A percentile compares a stretch with the other conserved stretches of the same genome.
Evolutionary conservation across 441 rosid genomes (phyloP).

Genomic region (Jatropha podagrica): DNA sequence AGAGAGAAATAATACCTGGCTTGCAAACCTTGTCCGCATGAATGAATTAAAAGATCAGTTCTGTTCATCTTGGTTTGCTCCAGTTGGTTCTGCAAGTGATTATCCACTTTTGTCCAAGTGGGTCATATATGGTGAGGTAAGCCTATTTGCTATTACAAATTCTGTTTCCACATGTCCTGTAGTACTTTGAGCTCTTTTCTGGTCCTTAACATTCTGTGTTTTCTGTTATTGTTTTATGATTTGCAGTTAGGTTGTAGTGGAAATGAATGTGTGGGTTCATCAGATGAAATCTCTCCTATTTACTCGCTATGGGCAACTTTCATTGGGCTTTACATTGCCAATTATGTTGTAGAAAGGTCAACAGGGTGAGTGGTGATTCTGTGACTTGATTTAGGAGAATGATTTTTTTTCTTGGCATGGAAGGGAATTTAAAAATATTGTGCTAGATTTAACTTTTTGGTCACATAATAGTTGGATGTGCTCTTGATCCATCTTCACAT

Average conservation of each 20-base stretch:
- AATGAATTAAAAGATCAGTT: constrained; percentile 92
- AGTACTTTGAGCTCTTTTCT: constrained; percentile 11
- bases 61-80: constrained; percentile 99
- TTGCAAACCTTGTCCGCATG: constrained; percentile 70
- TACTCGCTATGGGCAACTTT: constrained; percentile 99
- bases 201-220: constrained; percentile 6
- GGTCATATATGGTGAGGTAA: constrained; percentile 98
- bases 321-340: constrained; percentile 97
- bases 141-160: constrained; percentile 17
- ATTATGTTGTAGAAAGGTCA: constrained; percentile 97
- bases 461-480: not conserved
- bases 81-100: constrained; percentile 98
- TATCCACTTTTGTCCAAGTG: constrained; percentile 97
- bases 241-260: constrained; percentile 71
- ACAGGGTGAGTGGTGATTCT: constrained; percentile 72
- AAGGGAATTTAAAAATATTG: not conserved
- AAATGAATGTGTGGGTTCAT: constrained; percentile 63
- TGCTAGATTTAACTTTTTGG: not conserved
- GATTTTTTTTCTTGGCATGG: not conserved
- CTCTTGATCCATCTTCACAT: not conserved
- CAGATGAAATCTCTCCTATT: constrained; percentile 96
- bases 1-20: constrained; percentile 62
- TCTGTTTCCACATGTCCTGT: constrained; percentile 6
- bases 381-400: constrained; percentile 11
- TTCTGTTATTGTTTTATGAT: constrained; percentile 16